Base-by-base conservation (phyloP, 192 early-diverging fungal genomes). In the Backusella macrospora region DNA sequence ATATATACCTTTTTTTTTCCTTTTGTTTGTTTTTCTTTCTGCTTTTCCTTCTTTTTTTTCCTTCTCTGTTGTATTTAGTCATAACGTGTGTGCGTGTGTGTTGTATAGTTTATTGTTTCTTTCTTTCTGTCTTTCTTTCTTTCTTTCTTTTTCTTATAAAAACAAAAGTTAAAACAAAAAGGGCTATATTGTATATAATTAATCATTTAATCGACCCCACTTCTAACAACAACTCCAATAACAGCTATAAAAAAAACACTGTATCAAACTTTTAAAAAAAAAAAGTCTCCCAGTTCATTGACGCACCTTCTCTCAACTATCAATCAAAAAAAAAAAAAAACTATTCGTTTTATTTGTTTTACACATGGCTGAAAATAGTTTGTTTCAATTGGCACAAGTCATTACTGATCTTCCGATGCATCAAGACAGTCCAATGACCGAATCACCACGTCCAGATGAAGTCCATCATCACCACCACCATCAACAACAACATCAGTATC, bases 351-450 rank as follows among this genome's bases (percentile, higher is more conserved):
- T 18, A 52, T 34, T 34, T 34, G 2, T 34, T 34, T 34, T 34
- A 34, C 29, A 34, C n/a, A 65, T 65, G 64, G 16, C 64, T 65
- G 64, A 39, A 39, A 65, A 65, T 42, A 52, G 18, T 7, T 65
- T 65, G 38, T 65, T 65, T 65, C 64, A 65, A 39, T 38, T 65
- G 16, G 64, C 64, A 40, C 64, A 65, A 65, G 64, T 65, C 38
- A 38, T 65, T n/a, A 65, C 64, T n/a, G 38, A 65, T 39, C 64
- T 46, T 21, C 64, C 64, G n/a, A 65, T 65, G 64, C 64, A 65
- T 42, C 64, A 65, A 65, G 37, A 65, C 15, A 39, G 37, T n/a
- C 64, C 64, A 39, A 65, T 65, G 64, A 37, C 64, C 16, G 38
- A 65, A 65, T 52, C 49, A 23, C 49, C 49, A 21, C 64, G n/a